Conservation (phyloP, 768 basidiomycete species). For the Pleurotus pulmonarius region DNA sequence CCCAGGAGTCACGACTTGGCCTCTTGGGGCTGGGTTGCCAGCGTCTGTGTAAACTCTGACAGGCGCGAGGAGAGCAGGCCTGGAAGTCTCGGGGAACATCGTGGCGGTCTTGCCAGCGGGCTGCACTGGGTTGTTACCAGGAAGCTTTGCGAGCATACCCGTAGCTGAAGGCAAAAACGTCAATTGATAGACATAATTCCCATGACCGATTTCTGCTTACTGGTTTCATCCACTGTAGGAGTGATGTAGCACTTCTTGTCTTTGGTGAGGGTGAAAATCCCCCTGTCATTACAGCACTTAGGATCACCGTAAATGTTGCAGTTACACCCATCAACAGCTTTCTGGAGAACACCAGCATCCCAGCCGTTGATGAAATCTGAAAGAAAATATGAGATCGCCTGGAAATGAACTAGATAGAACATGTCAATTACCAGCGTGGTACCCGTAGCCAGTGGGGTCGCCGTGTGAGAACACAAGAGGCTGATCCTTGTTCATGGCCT, state of each 20-base stretch:
- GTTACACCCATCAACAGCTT: conserved; percentile 50
- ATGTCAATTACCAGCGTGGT: conserved; percentile 43
- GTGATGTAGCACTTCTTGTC: conserved; percentile 43
- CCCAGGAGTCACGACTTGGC: conserved; percentile 17
- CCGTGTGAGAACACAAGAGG: conserved; percentile 57
- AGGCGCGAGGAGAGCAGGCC: conserved; percentile 37
- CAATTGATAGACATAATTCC: neutral
- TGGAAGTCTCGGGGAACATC: conserved; percentile 27
- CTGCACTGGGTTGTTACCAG: conserved; percentile 53
- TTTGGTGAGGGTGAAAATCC: conserved; percentile 39
- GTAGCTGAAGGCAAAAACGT: conserved; percentile 27
- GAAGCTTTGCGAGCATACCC: conserved; percentile 42
- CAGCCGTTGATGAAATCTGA: conserved; percentile 60
- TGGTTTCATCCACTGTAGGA: conserved; percentile 40
- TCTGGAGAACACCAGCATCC: conserved; percentile 50
- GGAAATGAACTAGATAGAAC: neutral
- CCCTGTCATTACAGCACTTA: conserved; percentile 41
- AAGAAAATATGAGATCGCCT: neutral
- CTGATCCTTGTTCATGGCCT: conserved; percentile 44
- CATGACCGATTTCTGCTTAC: conserved; percentile 23
- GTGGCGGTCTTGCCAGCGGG: conserved; percentile 29
- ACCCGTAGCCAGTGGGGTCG: conserved; percentile 61
- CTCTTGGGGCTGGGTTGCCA: conserved; percentile 31
- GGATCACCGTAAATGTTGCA: conserved; percentile 43
- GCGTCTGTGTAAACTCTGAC: conserved; percentile 44